Conservation (phyloP, 164 flowering plant genomes). For the Warburgia ugandensis region DNA sequence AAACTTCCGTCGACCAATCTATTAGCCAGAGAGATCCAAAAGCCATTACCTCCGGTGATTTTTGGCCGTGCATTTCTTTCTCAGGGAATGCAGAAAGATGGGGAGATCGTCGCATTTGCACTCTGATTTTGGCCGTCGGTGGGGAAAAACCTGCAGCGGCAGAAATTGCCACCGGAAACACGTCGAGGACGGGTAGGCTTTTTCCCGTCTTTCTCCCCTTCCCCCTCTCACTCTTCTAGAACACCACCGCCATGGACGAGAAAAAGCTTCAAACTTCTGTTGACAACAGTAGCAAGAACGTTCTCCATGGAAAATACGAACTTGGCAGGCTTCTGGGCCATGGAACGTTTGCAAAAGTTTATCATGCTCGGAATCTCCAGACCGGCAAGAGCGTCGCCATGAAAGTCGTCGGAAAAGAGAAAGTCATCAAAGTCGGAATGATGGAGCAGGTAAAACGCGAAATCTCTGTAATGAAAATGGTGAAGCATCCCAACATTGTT, state of each 20-base stretch:
- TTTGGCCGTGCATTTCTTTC: neutral
- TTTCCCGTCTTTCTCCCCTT: neutral
- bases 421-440: slow-evolving; percentile 48
- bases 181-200: slow-evolving; percentile 60
- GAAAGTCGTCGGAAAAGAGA: slow-evolving; percentile 49
- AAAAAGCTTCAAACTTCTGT: neutral
- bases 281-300: slow-evolving; percentile 5
- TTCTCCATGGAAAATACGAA: slow-evolving; percentile 27
- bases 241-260: neutral
- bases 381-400: slow-evolving; percentile 44
- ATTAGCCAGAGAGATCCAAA: no score
- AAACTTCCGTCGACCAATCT: no score
- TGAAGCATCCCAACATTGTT: slow-evolving; percentile 48
- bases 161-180: slow-evolving; percentile 59
- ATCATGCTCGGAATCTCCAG: slow-evolving; percentile 35
- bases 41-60: no score
- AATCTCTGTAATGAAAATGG: slow-evolving; percentile 54
- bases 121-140: slow-evolving; percentile 20
- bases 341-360: slow-evolving; percentile 44
- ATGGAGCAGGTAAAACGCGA: slow-evolving; percentile 56
- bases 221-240: neutral
- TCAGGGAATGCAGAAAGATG: slow-evolving; percentile 70
- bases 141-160: slow-evolving; percentile 13
- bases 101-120: slow-evolving; percentile 12
- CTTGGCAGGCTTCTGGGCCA: slow-evolving; percentile 28